Evolutionary conservation across 2,329 filamentous ascomycete genomes (phyloP), one percentile per base, ranked within the genome.

Genomic region (Aureobasidium sp.): DNA sequence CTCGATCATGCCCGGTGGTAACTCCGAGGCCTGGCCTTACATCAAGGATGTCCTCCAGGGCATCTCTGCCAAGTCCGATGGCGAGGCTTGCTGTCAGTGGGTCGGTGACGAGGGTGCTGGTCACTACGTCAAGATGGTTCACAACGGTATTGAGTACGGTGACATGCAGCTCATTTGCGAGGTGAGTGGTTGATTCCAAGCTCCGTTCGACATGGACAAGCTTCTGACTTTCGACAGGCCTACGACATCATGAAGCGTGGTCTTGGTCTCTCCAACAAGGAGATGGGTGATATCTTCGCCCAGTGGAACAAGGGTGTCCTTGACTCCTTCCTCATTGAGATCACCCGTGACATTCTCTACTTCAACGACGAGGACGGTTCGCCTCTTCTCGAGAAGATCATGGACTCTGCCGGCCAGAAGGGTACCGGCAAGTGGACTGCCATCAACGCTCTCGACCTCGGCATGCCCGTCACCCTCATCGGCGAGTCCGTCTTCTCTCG

Each of bases 121-220:
- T 72, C 94, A 99, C 87, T 99, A 97, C 84, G 93, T 99, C 84
- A 99, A 99, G 90, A 99, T 99, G 94, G 94, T 99, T 67, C 94
- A 99, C 88, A 99, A 99, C 82, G 94, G 94, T 85, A 99, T 99
- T 73, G 94, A 99, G 83, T 99, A 99, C 78, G 94, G 94, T 87
- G 94, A 99, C 82, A 99, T 99, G 94, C 94, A 99, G 84, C 85
- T 99, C 74, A 99, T 99, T 77, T 95, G 89, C 80, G 94, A 99
- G 87, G 93, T 96, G 81, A 71, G 85, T 59, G 11, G 1, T 61
- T 60, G 22, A 6, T 20, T 63, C 20, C 37, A 48, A 49, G 53
- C 45, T 36, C 17, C 14, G 2, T 42, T 29, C 1, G 15, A 39
- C 45, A 14, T 49, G 48, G 15, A 25, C 20, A 31, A 34, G 11